Base-by-base conservation (phyloP, 192 early-diverging fungal genomes). In the Helicostylum pulchrum region DNA sequence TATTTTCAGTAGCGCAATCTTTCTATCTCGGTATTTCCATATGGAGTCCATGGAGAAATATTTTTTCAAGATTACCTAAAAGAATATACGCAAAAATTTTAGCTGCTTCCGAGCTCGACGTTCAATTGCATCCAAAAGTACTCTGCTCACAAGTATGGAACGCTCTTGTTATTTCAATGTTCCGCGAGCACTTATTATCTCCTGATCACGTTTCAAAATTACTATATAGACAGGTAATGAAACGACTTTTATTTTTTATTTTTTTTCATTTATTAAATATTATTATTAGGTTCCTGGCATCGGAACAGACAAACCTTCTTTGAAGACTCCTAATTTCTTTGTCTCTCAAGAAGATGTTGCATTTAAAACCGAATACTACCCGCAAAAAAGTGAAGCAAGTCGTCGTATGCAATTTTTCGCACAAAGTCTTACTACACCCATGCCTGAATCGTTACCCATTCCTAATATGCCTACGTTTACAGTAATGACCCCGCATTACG, bases 341-440 rank as follows among this genome's bases (percentile, higher is more conserved):
- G 57, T 53, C 4, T 43, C 66, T 0, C 65, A 74, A 50, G 87
- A 92, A 64, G 87, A 90, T 51, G 75, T 78, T 7, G 83, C 88
- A 19, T 83, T 85, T 50, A 80, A 83, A 54, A 69, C 83, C 12
- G 82, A 92, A 67, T 92, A 84, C 51, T 89, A 88, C 55, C 88
- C 85, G 0, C 69, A 81, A 14, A 74, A 85, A 45, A 88, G 84
- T 42, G 90, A 94, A 71, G 92, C 90, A 6, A 83, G 91, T 75
- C 82, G 92, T 39, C 84, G 92, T 36, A 86, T 94, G 53, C 82
- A 81, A n/a, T 94, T 94, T 77, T 92, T 94, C 80, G 89, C 90
- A 1, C 87, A 92, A 72, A 91, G 89, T 57, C 74, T 94, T 71
- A 84, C 92, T 30, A 91, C 87, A 6, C 79, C 88, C 2, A 87